Evolutionary conservation across 257 asterid species (phyloP), one percentile per base, ranked within the genome.

Genomic region (Forsythia suspensa): DNA sequence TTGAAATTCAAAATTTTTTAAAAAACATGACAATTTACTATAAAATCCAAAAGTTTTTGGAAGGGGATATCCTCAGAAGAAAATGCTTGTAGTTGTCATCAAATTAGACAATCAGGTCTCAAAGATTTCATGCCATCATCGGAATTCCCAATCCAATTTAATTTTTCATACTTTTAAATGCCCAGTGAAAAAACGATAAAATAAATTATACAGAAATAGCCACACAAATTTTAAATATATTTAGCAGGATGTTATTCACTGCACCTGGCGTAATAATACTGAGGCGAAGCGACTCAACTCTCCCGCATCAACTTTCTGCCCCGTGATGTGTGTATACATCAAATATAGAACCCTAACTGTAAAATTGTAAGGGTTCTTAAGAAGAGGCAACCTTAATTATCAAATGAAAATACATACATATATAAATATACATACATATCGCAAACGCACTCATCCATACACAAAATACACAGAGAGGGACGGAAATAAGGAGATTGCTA

Each of bases 21-120:
- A 46, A 16, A 16, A 51, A 4, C 2, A 4, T 4, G 21, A 52
- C 0, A 18, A 55, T 46, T 46, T 46, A 0, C 21, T 55, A 29
- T 57, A 6, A 78, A 21, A 4, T 6, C 42, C 3, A 5, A 4
- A 46, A 76, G 34, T 3, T 71, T 41, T 21, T 8, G 7, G 21
- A 29, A 66, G 72, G 75, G 83, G 70, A 5, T 57, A 77, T 89
- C 96, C 97, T 94, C 98, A 94, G 98, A 72, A 12, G 69, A 80
- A 79, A 51, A 78, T 81, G 97, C 97, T 92, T 91, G 66, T 80
- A 83, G 34, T 82, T 94, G 93, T 85, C 97, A 91, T 94, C 98
- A 90, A 90, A 79, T 78, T 76, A 70, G 87, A 90, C 86, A 85
- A 87, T 94, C 98, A 94, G 98, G 96, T 94, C 98, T 94, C 98